A percentile compares a stretch with the other conserved stretches of the same genome.
phyloP scores from a whole-genome alignment of 164 flowering plant species.

The Umbellularia californica region DNA sequence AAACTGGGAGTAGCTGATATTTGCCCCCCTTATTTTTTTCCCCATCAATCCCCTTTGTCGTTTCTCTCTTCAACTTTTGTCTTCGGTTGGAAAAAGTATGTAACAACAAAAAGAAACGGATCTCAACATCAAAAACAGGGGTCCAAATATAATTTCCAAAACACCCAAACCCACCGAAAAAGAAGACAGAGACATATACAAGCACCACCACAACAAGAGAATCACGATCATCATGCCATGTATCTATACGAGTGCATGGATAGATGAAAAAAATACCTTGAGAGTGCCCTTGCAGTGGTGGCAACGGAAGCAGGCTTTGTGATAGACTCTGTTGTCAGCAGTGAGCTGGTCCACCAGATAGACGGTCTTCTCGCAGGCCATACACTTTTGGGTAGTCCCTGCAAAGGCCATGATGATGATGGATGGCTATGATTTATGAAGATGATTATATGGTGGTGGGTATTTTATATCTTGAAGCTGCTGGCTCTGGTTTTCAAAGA shows the following conservation, averaged over 20 bases:
- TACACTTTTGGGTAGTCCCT: slow-evolving; percentile 80
- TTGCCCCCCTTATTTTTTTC: neutral
- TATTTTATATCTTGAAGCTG: neutral
- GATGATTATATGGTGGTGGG: neutral
- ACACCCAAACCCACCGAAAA: neutral
- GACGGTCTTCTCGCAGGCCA: slow-evolving; percentile 82
- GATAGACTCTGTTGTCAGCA: slow-evolving; percentile 65
- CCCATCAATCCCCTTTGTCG: neutral
- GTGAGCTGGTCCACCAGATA: slow-evolving; percentile 73
- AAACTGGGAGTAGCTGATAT: neutral
- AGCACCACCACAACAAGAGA: neutral
- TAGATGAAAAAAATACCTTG: slow-evolving; percentile 30
- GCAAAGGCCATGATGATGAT: slow-evolving; percentile 40
- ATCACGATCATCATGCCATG: neutral
- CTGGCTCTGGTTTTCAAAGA: neutral
- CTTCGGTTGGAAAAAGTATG: neutral
- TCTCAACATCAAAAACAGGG: neutral
- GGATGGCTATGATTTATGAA: neutral
- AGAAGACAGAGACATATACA: neutral
- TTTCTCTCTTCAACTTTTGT: neutral
- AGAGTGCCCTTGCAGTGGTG: slow-evolving; percentile 88
- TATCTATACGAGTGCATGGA: neutral
- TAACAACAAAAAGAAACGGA: neutral
- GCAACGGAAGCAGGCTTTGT: slow-evolving; percentile 81
- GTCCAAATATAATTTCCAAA: neutral